Conservation (phyloP, 495 filamentous ascomycete species). For the Endocarpon pusillum region DNA sequence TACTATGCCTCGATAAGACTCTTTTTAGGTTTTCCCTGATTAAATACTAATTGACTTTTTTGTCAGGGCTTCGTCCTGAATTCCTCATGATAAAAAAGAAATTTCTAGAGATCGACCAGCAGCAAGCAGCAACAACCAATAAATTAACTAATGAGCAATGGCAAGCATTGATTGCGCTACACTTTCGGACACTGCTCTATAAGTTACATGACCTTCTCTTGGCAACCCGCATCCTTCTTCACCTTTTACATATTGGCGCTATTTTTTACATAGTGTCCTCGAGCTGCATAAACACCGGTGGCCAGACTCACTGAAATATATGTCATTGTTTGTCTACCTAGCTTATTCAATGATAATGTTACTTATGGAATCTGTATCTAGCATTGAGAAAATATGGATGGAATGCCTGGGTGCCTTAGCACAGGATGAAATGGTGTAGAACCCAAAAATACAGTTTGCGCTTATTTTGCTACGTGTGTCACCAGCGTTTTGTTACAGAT, state of each 20-base stretch:
- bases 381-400: slow-evolving; percentile 30
- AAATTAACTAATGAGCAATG: slow-evolving; percentile 24
- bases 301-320: slow-evolving; percentile 30
- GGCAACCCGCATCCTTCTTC: slow-evolving; percentile 31
- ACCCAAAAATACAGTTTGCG: too few species aligned
- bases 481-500: too few species aligned
- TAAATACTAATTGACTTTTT: too few species aligned
- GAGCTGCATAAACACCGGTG: slow-evolving; percentile 26
- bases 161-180: slow-evolving; percentile 30
- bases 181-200: slow-evolving; percentile 23
- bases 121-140: slow-evolving; percentile 11
- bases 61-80: slow-evolving; percentile 21
- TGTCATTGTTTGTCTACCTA: slow-evolving; percentile 34
- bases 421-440: slow-evolving; percentile 36
- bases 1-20: too few species aligned
- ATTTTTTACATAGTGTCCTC: slow-evolving; percentile 32
- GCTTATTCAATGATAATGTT: slow-evolving; percentile 36
- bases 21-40: too few species aligned
- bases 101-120: slow-evolving; percentile 28
- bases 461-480: too few species aligned
- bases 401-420: slow-evolving; percentile 31
- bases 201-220: slow-evolving; percentile 32
- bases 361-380: slow-evolving; percentile 31
- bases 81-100: slow-evolving; percentile 33
- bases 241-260: slow-evolving; percentile 25